Conservation (phyloP, 1,284 basidiomycete species). For the Rhodotorula glutinis region DNA sequence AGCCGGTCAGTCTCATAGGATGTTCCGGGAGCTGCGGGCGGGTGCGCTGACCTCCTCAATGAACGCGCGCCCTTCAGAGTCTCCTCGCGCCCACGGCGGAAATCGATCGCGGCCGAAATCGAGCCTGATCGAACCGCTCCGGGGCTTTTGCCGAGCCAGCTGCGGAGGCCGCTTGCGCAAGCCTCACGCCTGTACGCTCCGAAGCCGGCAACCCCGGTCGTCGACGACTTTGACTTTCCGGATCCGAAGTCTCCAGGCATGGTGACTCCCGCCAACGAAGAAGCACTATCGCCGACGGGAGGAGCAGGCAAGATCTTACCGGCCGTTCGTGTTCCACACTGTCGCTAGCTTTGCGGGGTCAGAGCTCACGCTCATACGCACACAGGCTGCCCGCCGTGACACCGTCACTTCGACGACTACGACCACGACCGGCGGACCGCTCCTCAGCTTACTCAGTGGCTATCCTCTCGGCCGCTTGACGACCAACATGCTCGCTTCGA, state of each 20-base stretch:
- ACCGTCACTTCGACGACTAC: conserved; percentile 18
- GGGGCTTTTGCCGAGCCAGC: conserved; percentile 60
- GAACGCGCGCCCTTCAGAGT: conserved; percentile 8
- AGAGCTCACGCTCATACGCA: not conserved
- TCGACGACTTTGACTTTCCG: conserved; percentile 39
- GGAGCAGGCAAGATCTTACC: conserved; percentile 5
- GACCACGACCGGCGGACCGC: conserved; percentile 7
- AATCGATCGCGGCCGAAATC: conserved; percentile 10
- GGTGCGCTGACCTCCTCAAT: too few species aligned
- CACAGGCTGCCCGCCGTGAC: conserved; percentile 21
- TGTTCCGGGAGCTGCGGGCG: not conserved
- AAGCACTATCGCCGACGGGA: conserved; percentile 11
- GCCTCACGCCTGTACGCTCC: conserved; percentile 46
- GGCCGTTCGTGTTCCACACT: not conserved
- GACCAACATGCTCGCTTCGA: conserved; percentile 25
- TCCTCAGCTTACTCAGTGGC: conserved; percentile 30
- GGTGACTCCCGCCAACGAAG: conserved; percentile 23
- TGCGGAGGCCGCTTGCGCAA: conserved; percentile 63
- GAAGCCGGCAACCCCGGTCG: conserved; percentile 16
- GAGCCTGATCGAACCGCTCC: conserved; percentile 45
- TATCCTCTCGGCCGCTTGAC: conserved; percentile 28
- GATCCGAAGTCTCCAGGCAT: conserved; percentile 38
- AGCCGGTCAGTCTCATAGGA: conserved; percentile 24
- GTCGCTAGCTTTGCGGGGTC: fast-evolving
- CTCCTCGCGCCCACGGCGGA: conserved; percentile 21